Percentiles rank a stretch among this genome's conserved stretches.
Conservation (phyloP, 1,284 basidiomycete species). For the Rhodotorula mucilaginosa region DNA sequence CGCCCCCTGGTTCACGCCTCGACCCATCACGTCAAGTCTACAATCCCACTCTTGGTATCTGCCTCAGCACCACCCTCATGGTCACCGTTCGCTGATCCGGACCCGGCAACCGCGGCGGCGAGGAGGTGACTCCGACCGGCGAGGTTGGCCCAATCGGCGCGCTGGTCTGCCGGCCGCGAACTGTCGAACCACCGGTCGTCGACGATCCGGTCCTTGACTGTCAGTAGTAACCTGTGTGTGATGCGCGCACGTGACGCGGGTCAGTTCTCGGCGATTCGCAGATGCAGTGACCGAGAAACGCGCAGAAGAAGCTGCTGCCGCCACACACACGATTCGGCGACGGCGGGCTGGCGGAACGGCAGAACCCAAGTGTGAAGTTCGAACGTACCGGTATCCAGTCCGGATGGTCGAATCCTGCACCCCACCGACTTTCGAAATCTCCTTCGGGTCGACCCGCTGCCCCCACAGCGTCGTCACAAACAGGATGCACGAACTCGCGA, state of each 20-base stretch:
- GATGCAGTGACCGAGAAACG: no score
- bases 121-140: background rate
- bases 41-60: no score
- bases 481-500: conserved; percentile 92
- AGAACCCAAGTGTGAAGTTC: no score
- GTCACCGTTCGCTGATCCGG: no score
- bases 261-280: no score
- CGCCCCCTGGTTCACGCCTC: no score
- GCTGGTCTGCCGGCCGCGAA: conserved; percentile 6
- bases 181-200: conserved; percentile 40
- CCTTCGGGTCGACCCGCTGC: conserved; percentile 69
- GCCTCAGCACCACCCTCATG: no score
- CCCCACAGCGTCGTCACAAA: conserved; percentile 83
- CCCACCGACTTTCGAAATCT: conserved; percentile 89
- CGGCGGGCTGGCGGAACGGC: background rate
- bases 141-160: conserved; percentile 8
- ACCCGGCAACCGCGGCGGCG: no score
- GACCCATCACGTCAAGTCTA: no score
- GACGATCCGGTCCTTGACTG: conserved; percentile 37
- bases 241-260: no score
- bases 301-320: no score
- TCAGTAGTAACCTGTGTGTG: conserved; percentile 32
- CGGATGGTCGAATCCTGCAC: conserved; percentile 98
- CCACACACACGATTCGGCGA: no score
- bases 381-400: conserved; percentile 53